phyloP scores from a whole-genome alignment of 306 rosid genomes.

The Argentina anserina region DNA sequence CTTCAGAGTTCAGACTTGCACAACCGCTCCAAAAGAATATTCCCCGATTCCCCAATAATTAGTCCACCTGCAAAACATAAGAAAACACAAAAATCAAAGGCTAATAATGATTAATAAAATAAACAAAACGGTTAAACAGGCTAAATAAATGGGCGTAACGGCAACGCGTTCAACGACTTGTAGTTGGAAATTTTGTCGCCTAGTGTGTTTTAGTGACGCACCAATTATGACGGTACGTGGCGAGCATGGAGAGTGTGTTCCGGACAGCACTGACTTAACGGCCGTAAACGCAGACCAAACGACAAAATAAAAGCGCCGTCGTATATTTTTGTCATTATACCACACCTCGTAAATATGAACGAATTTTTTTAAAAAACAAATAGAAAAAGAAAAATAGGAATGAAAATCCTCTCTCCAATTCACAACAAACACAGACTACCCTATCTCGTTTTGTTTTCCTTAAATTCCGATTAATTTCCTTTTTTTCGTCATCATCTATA shows the following conservation, averaged over 20 bases:
- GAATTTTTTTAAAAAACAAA: not conserved
- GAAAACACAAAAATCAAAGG: not conserved
- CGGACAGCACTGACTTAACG: constrained; percentile 1
- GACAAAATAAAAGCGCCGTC: not conserved
- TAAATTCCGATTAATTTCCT: not conserved
- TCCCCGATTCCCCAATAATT: not conserved
- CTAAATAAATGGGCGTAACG: not conserved
- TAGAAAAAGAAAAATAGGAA: not conserved
- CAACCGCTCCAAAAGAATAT: not conserved
- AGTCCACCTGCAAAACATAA: constrained; percentile 37
- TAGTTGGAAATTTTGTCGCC: not conserved
- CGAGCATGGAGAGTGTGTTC: not conserved
- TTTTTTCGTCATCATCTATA: constrained; percentile 3
- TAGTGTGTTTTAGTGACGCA: not conserved
- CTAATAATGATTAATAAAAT: not conserved
- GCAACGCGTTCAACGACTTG: not conserved
- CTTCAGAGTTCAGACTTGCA: not conserved
- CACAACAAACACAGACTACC: constrained; percentile 23
- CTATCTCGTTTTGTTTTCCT: not conserved
- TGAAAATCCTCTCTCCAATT: not conserved
- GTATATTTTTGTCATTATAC: not conserved
- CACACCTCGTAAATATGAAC: constrained; percentile 8
- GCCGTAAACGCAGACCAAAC: constrained; percentile 12
- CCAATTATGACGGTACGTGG: not conserved
- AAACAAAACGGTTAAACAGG: not conserved